These are phyloP conservation scores for Mortierella sp. DNA, from an alignment of 371 early-diverging fungal genomes.

Conservation along the genomic window DNA sequence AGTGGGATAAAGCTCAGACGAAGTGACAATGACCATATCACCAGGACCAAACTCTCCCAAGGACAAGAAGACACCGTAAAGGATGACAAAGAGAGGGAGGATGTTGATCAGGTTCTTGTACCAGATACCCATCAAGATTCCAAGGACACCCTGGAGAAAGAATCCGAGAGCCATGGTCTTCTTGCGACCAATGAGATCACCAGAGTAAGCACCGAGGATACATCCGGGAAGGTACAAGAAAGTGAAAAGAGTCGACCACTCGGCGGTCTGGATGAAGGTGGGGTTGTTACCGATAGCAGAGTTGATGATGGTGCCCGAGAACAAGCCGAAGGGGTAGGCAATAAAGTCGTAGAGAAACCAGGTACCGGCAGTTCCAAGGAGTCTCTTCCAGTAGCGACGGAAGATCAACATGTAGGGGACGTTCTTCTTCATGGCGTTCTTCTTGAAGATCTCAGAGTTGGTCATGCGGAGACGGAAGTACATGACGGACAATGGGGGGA, in stretches of 20 bases:
- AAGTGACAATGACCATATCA: constrained; percentile 90
- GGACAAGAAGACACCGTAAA: constrained; percentile 84
- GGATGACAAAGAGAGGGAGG: constrained; percentile 74
- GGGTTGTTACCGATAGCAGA: constrained; percentile 49
- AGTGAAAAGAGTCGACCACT: constrained; percentile 66
- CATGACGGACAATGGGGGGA: constrained; percentile 82
- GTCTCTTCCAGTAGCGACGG: constrained; percentile 60
- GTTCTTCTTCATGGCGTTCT: constrained; percentile 59
- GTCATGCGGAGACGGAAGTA: constrained; percentile 90
- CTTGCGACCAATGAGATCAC: constrained; percentile 82
- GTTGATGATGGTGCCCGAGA: constrained; percentile 61
- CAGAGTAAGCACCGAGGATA: constrained; percentile 63
- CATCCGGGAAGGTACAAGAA: constrained; percentile 66
- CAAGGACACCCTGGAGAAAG: constrained; percentile 70
- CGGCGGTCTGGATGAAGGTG: constrained; percentile 56
- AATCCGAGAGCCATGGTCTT: constrained; percentile 83
- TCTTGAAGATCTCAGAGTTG: constrained; percentile 83
- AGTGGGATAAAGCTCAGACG: constrained; percentile 93
- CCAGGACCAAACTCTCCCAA: constrained; percentile 88
- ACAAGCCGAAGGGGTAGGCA: constrained; percentile 71
- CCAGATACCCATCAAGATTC: constrained; percentile 71
- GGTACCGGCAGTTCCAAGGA: constrained; percentile 61
- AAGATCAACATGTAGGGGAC: constrained; percentile 62
- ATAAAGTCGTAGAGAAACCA: constrained; percentile 78
- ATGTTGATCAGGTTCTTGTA: constrained; percentile 64